These are phyloP conservation scores for Tilletiaria anomala DNA, from an alignment of 1,284 basidiomycete genomes.

Conservation along the genomic window DNA sequence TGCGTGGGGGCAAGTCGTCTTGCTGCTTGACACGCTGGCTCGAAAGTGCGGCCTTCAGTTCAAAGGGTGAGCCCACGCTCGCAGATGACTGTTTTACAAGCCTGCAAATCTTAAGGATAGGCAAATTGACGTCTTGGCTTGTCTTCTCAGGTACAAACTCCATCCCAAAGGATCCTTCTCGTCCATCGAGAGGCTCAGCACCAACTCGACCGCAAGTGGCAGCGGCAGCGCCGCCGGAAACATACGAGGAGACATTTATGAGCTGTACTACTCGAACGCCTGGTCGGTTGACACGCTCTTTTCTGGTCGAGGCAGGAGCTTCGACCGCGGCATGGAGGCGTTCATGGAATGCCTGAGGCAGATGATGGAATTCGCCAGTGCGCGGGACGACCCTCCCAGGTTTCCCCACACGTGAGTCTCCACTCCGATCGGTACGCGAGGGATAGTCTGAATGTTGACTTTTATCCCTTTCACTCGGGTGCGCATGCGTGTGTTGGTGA, in stretches of 20 bases:
- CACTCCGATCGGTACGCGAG: conserved; percentile 1
- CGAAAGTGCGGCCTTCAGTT: conserved; percentile 15
- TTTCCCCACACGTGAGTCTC: conserved; percentile 64
- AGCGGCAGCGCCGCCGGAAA: too few species aligned
- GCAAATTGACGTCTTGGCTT: not conserved
- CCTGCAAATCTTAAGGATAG: too few species aligned
- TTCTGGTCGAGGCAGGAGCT: conserved; percentile 74
- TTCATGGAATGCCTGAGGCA: conserved; percentile 88
- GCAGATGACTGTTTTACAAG: too few species aligned
- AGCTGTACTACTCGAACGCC: conserved; percentile 13
- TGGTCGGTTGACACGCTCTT: conserved; percentile 62
- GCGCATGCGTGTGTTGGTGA: conserved; percentile 1
- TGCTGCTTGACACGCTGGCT: conserved; percentile 68
- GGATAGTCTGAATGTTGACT: conserved; percentile 4
- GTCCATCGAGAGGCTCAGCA: conserved; percentile 8
- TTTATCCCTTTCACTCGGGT: conserved; percentile 2
- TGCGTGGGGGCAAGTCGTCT: conserved; percentile 90
- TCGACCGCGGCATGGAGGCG: conserved; percentile 89
- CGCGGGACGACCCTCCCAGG: conserved; percentile 57
- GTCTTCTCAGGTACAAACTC: conserved; percentile 9
- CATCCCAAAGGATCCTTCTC: conserved; percentile 26
- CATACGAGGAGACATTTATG: conserved; percentile 19
- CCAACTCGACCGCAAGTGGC: conserved; percentile 11
- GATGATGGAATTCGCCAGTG: conserved; percentile 62
- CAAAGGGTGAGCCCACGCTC: conserved; percentile 4